Evolutionary conservation across 805 yeast species (phyloP).

Genomic region (Geotrichum ghanense): DNA sequence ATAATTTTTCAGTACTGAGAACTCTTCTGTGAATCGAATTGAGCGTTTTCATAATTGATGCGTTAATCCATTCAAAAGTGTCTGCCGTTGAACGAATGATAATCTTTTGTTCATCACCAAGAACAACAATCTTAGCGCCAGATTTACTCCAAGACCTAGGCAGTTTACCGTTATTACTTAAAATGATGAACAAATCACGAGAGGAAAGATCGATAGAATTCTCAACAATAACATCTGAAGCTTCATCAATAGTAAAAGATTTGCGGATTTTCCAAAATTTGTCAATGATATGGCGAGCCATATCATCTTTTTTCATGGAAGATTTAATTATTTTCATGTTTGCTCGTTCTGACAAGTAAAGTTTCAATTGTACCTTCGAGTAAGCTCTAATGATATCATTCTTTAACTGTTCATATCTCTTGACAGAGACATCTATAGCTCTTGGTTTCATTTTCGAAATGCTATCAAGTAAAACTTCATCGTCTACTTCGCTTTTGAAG

Average conservation of each 20-base stretch:
- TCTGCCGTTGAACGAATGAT: slow-evolving; percentile 30
- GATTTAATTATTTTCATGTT: neutral
- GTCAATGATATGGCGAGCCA: slow-evolving; percentile 24
- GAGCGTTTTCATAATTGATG: slow-evolving; percentile 28
- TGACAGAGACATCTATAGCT: slow-evolving; percentile 11
- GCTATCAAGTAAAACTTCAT: slow-evolving; percentile 8
- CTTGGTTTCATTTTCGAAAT: slow-evolving; percentile 14
- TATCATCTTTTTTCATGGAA: slow-evolving; percentile 11
- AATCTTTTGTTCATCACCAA: slow-evolving; percentile 24
- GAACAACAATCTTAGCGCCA: slow-evolving; percentile 31
- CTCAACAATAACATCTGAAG: slow-evolving; percentile 27
- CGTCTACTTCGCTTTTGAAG: slow-evolving; percentile 10
- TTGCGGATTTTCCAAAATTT: slow-evolving; percentile 28
- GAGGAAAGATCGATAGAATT: slow-evolving; percentile 26
- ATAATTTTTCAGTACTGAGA: slow-evolving; percentile 24
- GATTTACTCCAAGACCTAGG: slow-evolving; percentile 31
- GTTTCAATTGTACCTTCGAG: slow-evolving; percentile 18
- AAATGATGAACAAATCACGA: slow-evolving; percentile 31
- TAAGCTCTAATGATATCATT: slow-evolving; percentile 19
- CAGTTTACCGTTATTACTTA: slow-evolving; percentile 30
- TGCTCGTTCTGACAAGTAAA: slow-evolving; percentile 7
- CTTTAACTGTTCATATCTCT: slow-evolving; percentile 16
- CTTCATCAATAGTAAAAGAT: slow-evolving; percentile 18
- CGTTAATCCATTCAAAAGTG: slow-evolving; percentile 34
- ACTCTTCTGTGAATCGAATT: slow-evolving; percentile 21